phyloP scores from a whole-genome alignment of 148 eudicot species.

The Beta vulgaris region DNA sequence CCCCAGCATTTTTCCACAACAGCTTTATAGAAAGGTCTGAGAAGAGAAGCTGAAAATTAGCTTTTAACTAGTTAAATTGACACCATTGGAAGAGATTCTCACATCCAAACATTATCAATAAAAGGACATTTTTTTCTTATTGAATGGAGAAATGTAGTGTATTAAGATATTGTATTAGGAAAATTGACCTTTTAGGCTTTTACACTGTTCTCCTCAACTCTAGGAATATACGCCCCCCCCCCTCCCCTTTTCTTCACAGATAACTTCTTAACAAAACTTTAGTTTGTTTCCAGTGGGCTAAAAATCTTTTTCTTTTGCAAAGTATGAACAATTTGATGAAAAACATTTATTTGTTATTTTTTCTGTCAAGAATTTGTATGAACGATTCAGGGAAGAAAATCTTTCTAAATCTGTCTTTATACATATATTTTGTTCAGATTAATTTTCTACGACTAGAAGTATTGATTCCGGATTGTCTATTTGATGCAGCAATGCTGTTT shows the following conservation, averaged over 20 bases:
- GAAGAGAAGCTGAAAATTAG: background rate
- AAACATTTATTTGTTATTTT: no score
- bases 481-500: conserved; percentile 53
- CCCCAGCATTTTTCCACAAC: background rate
- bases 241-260: background rate
- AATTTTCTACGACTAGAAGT: conserved; percentile 15
- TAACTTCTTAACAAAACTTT: background rate
- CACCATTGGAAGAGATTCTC: background rate
- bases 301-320: background rate
- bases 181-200: background rate
- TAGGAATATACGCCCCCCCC: background rate
- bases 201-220: background rate
- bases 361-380: background rate
- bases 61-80: background rate
- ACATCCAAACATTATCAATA: no score
- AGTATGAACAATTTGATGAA: no score
- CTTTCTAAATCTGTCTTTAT: background rate
- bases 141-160: no score
- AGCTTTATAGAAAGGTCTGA: background rate
- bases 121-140: no score
- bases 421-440: background rate
- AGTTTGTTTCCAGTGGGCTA: background rate
- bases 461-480: conserved; percentile 19
- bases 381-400: background rate
- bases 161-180: background rate